phyloP scores from a whole-genome alignment of 257 asterid species.

The Plantago major region DNA sequence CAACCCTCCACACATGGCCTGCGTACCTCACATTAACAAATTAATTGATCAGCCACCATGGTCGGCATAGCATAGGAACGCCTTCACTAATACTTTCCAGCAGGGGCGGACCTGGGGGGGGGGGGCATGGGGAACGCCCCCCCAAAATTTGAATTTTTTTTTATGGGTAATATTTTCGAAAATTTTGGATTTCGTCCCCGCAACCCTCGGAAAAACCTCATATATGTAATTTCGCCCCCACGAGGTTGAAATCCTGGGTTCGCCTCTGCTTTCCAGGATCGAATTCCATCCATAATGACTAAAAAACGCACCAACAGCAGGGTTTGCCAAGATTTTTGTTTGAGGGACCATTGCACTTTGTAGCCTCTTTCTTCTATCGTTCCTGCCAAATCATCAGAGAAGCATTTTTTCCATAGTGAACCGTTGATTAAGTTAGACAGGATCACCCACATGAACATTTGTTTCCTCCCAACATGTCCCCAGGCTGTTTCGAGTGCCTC shows the following conservation, averaged over 20 bases:
- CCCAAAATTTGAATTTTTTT: no score
- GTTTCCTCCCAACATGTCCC: conserved; percentile 24
- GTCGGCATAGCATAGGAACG: conserved; percentile 33
- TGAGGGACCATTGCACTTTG: conserved; percentile 36
- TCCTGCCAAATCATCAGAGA: conserved; percentile 19
- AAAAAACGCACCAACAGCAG: conserved; percentile 28
- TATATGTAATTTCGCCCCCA: no score
- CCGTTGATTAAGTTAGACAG: conserved; percentile 14
- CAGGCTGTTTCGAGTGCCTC: conserved; percentile 31
- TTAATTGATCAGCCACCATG: conserved; percentile 23
- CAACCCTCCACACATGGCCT: conserved; percentile 26
- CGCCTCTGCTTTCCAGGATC: conserved; percentile 26
- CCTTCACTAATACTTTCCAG: conserved; percentile 31
- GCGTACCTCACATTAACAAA: conserved; percentile 24
- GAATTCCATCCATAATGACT: conserved; percentile 39
- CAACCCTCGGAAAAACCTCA: no score
- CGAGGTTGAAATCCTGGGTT: no score
- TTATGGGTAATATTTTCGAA: no score
- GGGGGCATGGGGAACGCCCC: no score
- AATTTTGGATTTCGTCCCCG: no score
- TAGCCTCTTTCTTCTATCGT: conserved; percentile 15
- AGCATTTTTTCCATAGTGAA: conserved; percentile 7
- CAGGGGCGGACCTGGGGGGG: no score
- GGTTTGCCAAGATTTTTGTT: conserved; percentile 24
- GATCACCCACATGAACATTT: conserved; percentile 32